Base-by-base conservation (phyloP, 31 red algal species). In the Endocladia muricata region DNA sequence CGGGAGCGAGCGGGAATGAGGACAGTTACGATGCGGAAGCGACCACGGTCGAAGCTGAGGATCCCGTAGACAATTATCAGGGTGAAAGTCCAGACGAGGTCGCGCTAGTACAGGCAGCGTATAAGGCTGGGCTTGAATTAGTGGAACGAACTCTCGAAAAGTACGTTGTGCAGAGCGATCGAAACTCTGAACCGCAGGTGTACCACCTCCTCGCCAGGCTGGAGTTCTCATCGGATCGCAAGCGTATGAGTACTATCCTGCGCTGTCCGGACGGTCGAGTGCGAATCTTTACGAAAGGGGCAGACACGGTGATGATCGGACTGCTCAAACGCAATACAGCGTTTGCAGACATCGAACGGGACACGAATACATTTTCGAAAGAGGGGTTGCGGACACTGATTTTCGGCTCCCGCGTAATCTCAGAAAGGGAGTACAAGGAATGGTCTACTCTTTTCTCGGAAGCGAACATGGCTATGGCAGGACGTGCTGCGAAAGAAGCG, bases 61-160 rank as follows among this genome's bases (percentile, higher is more conserved):
- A n/a, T n/a, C 66, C 51, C 28, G 32, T 28, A 5, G 35, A 33
- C 8, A 55, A 85, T 28, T 97, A 90, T 66, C 81, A 90, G 32
- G 94, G 90, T 23, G 84, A 93, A 73, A 93, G 90, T 56, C 89
- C 94, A 9, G 94, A 97, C 83, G 94, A 97, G 55, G 94, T 97
- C 43, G 89, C 94, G 17, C 70, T 97, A 30, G 89, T 97, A 15
- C 34, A 86, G 23, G 85, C 73, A 0, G 94, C 94, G 21, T 58
- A 68, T 37, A 77, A 86, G 26, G 80, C 78, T 21, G 94, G 94
- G 8, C 26, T 93, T 32, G 59, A 64, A 17, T 65, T 97, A n/a
- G 38, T 48, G 25, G 75, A 62, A 15, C 66, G 92, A n/a, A 69
- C 43, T 28, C 55, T 74, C 28, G 47, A 88, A 43, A 37, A 80